Evolutionary conservation across 495 filamentous ascomycete species (phyloP), one percentile per base, ranked within the genome.

Genomic region (Xylaria bambusicola): DNA sequence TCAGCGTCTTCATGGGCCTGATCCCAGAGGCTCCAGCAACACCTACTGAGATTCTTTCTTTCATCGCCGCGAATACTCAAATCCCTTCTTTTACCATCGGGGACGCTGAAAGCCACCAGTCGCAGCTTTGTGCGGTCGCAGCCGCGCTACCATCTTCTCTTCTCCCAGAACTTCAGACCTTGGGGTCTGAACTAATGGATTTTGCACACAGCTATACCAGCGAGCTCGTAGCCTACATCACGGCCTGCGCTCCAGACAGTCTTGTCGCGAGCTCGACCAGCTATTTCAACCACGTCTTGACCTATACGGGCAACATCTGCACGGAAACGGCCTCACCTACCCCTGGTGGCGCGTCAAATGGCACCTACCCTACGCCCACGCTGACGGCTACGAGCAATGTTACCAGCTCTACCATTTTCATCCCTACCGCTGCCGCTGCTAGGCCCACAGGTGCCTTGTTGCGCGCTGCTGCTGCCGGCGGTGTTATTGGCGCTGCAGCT

Each of bases 281-380:
- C 48, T 52, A 52, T 52, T 20, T 52, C 31, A 9, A 52, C 8
- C 48, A 52, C 17, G 48, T 52, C 29, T 52, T 52, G 48, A 38
- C 9, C 48, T 24, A 24, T 6, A 52, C 48, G 18, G 48, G 48
- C 18, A 52, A 52, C 31, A 52, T 52, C 31, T 52, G 48, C 31
- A 52, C 48, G 48, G 48, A 52, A 24, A 52, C 48, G 29, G 2
- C 48, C 13, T 6, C 48, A 24, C 29, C 48, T 52, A 52, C 48
- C 17, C 7, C 17, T 18, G 17, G 20, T 18, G 41, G 41, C 41
- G 41, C 17, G 15, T 21, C 46, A 31, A 29, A 29, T 7, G 46
- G 46, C 46, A 29, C 46, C 46, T 29, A 29, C 46, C 46, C 46
- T 15, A 49, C 46, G 46, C 46, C 46, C 7, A 49, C 46, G 17